phyloP scores from a whole-genome alignment of 345 rosid species.

The Trapa incisa region DNA sequence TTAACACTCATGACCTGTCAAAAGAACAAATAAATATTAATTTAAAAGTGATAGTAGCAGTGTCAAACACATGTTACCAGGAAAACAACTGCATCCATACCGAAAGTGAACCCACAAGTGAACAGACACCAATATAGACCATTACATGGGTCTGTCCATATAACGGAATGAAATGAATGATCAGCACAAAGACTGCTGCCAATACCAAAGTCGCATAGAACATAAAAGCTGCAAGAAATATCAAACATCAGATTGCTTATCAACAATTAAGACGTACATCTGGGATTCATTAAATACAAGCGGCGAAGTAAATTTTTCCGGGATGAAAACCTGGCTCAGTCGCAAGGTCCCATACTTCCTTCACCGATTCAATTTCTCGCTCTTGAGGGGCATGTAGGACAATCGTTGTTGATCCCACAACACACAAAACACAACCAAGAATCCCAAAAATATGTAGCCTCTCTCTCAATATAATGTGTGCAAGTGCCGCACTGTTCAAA shows the following conservation, averaged over 20 bases:
- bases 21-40: neutral
- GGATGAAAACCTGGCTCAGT: conserved; percentile 72
- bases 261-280: conserved; percentile 1
- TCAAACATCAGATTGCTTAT: neutral
- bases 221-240: conserved; percentile 65
- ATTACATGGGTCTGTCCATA: conserved; percentile 94
- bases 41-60: neutral
- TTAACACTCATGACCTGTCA: conserved; percentile 71
- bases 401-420: conserved; percentile 92
- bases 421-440: conserved; percentile 90
- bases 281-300: neutral
- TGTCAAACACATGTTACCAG: neutral
- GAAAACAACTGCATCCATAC: conserved; percentile 27
- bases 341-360: conserved; percentile 94
- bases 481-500: conserved; percentile 74
- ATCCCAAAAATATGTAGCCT: conserved; percentile 76
- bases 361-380: conserved; percentile 70
- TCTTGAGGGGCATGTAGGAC: conserved; percentile 98
- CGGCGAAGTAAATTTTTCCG: neutral
- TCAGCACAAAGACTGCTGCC: conserved; percentile 53
- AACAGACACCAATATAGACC: conserved; percentile 90
- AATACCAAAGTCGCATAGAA: conserved; percentile 67
- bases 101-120: conserved; percentile 93
- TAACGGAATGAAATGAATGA: conserved; percentile 57
- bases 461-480: conserved; percentile 77